A percentile compares a stretch with the other conserved stretches of the same genome.
These are phyloP conservation scores for Trichoderma koningiopsis DNA, from an alignment of 2,329 filamentous ascomycete genomes.

Conservation along the genomic window DNA sequence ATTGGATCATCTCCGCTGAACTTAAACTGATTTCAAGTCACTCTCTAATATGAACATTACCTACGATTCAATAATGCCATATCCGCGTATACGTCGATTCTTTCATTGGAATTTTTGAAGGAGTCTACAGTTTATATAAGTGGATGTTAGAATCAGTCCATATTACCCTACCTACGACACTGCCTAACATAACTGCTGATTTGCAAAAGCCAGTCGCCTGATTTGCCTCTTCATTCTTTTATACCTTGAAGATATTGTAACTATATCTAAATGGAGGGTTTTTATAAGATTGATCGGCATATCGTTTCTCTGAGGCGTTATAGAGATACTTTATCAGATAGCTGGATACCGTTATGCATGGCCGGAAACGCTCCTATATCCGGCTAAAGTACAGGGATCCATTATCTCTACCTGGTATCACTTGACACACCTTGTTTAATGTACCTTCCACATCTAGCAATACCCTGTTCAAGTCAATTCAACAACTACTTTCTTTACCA, in stretches of 20 bases:
- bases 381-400: neutral
- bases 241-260: neutral
- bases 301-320: neutral
- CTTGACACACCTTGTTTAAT: slow-evolving; percentile 1
- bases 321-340: neutral
- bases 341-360: neutral
- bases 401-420: slow-evolving; percentile 1
- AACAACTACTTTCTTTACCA: neutral
- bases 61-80: neutral
- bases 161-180: neutral
- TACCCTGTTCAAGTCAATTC: neutral
- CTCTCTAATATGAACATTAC: neutral
- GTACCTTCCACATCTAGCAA: slow-evolving; percentile 7
- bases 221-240: neutral
- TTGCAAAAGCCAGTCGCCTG: neutral
- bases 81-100: neutral
- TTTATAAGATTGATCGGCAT: neutral
- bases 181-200: neutral
- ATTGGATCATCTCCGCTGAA: neutral
- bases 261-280: neutral
- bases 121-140: too few relatives aligned
- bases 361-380: neutral
- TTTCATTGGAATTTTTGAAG: neutral
- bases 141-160: neutral
- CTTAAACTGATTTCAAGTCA: neutral